Evolutionary conservation across 1,284 basidiomycete genomes (phyloP), one percentile per base, ranked within the genome.

Genomic region (Chalciporus sp.): DNA sequence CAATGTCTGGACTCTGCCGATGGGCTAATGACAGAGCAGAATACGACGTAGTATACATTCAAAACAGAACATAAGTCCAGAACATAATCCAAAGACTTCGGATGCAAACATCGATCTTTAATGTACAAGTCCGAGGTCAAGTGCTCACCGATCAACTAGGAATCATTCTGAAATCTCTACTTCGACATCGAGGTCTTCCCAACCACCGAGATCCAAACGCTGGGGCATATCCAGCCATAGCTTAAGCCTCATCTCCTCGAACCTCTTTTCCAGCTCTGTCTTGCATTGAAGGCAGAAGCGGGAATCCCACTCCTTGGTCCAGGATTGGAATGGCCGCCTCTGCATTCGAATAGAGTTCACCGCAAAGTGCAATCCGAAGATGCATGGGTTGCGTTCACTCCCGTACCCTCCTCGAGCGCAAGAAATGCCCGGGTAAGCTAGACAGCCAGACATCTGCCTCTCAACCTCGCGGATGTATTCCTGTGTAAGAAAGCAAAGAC

Each of bases 111-210:
- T 33, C 12, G 31, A 16, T 33, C 14, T 14, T 2, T 33, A 33
- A 6, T 14, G 12, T 33, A 33, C 31, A 33, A 33, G 31, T 14
- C 5, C 5, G 31, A 33, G 31, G 31, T 33, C 12, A 33, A 33
- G 31, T 33, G 14, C 12, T 14, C 14, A 33, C 12, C 31, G 31
- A 33, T 33, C 31, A 33, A 16, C 12, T 6, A 23, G 5, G 23
- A 20, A 10, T 20, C 40, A 19, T 41, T 4, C 20, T 4, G 12
- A 23, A 41, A 41, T 7, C 19, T 56, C 42, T n/a, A 9, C 33
- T 4, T 57, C 57, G 29, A 42, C 33, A 33, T 57, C 52, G 5
- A 57, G 37, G 16, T 44, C 27, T 19, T 59, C 44, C 56, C 57
- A 57, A 7, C 12, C 4, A 2, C 28, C 41, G 19, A 57, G 31